These are phyloP conservation scores for Agrocybe chaxingu DNA, from an alignment of 768 basidiomycete species.

Conservation along the genomic window DNA sequence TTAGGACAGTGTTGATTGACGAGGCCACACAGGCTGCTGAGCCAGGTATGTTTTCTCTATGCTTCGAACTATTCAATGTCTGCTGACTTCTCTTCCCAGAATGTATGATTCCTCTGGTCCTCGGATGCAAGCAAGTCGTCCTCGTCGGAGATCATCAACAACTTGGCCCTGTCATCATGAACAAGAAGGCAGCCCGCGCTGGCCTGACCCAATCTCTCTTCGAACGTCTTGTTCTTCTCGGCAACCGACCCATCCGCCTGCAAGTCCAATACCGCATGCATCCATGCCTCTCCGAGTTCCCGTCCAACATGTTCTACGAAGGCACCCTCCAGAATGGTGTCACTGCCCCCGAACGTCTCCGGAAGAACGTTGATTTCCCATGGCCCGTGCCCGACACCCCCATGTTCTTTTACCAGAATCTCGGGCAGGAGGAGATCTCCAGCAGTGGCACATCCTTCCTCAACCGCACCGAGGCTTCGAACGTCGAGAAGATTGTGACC, in stretches of 20 bases:
- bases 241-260: slow-evolving; percentile 94
- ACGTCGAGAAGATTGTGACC: slow-evolving; percentile 99
- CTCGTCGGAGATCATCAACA: slow-evolving; percentile 97
- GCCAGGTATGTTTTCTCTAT: slow-evolving; percentile 59
- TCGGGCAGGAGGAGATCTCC: slow-evolving; percentile 98
- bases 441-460: slow-evolving; percentile 98
- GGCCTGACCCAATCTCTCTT: slow-evolving; percentile 98
- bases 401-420: slow-evolving; percentile 99
- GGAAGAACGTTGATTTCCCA: slow-evolving; percentile 99
- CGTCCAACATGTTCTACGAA: slow-evolving; percentile 99
- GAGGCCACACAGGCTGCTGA: slow-evolving; percentile 98
- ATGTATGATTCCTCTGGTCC: slow-evolving; percentile 98
- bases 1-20: slow-evolving; percentile 96
- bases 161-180: slow-evolving; percentile 99
- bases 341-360: slow-evolving; percentile 92
- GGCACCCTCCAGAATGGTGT: slow-evolving; percentile 98
- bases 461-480: slow-evolving; percentile 97
- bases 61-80: not conserved
- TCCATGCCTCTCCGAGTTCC: slow-evolving; percentile 97
- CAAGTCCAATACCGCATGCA: slow-evolving; percentile 99
- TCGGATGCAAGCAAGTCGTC: slow-evolving; percentile 98
- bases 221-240: slow-evolving; percentile 92
- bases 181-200: slow-evolving; percentile 99
- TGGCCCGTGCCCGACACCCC: slow-evolving; percentile 97
- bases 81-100: slow-evolving; percentile 46